Evolutionary conservation across 768 basidiomycete genomes (phyloP).

Genomic region (Mycena filopes): DNA sequence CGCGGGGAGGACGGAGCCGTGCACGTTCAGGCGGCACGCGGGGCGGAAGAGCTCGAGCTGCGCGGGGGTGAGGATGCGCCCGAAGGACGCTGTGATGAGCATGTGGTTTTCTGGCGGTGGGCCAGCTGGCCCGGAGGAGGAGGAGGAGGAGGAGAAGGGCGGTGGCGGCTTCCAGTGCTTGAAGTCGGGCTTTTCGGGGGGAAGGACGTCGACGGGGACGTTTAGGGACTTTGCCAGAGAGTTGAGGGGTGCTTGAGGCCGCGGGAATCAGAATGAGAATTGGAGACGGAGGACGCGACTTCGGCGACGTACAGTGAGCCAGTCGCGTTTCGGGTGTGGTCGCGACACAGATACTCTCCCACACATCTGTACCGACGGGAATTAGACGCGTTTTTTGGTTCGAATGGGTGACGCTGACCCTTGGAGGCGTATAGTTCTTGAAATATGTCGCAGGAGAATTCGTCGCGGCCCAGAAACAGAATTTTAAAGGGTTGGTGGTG

Average conservation of each 20-base stretch:
- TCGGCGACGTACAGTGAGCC: constrained; percentile 67
- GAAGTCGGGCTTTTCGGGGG: constrained; percentile 68
- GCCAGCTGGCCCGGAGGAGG: no score
- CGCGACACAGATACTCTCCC: constrained; percentile 73
- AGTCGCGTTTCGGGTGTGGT: constrained; percentile 76
- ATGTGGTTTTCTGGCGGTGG: constrained; percentile 58
- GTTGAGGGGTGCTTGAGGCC: constrained; percentile 88
- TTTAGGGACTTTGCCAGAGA: constrained; percentile 61
- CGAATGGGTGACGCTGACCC: constrained; percentile 54
- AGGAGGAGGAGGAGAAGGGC: constrained; percentile 51
- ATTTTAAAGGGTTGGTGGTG: constrained; percentile 66
- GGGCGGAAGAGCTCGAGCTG: constrained; percentile 72
- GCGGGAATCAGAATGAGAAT: no score
- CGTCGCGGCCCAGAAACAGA: constrained; percentile 89
- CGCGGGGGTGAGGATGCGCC: constrained; percentile 77
- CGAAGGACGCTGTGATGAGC: constrained; percentile 91
- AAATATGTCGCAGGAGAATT: constrained; percentile 84
- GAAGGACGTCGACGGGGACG: constrained; percentile 71
- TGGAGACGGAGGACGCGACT: no score
- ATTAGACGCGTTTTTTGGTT: constrained; percentile 18
- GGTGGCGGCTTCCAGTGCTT: constrained; percentile 67
- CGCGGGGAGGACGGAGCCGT: constrained; percentile 86
- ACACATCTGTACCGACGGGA: constrained; percentile 67
- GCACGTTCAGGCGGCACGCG: constrained; percentile 80
- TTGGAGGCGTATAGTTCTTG: constrained; percentile 67